Base-by-base conservation (phyloP, 306 rosid genomes). In the Prunus persica region DNA sequence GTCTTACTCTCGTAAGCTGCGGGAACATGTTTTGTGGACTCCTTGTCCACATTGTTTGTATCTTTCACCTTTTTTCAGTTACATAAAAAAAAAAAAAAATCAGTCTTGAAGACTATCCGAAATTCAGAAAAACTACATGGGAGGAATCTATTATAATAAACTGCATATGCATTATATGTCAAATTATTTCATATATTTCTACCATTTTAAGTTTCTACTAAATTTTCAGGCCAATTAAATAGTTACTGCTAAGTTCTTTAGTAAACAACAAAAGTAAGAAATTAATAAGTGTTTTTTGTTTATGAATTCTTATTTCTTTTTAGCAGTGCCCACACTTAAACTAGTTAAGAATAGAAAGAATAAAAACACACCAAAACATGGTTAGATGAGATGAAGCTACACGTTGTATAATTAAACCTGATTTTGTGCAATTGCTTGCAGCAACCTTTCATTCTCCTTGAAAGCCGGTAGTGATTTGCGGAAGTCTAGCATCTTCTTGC, bases 351-450 rank as follows among this genome's bases (percentile, higher is more conserved):
- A 46, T 25, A 20, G 0, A 16, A 12, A 8, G 7, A 7, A 52
- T 0, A 34, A 8, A 20, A 43, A 47, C 9, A 64, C 18, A 27
- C 10, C 47, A 70, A 71, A 22, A 56, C 43, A 20, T 25, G 56
- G n/a, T 14, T 74, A 66, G 70, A 55, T 68, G 81, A 78, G 69
- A 43, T 16, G 50, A 69, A 41, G 60, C 14, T 11, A 43, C 41
- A 71, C 6, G 55, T 41, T 65, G 41, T 15, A 55, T 18, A 73
- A 68, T 27, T 16, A 74, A 32, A 87, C 90, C 88, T 87, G 90
- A 82, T 87, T 87, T 75, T 57, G 81, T 27, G 90, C 90, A 76
- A 87, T 87, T 61, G 88, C 90, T 78, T 76, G 84, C 60, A 87
- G 90, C 76, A 87, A 56, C 78, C 76, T 84, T 57, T 77, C 88